Evolutionary conservation across 208 protist genomes (phyloP).

Genomic region (Leishmania arabica): DNA sequence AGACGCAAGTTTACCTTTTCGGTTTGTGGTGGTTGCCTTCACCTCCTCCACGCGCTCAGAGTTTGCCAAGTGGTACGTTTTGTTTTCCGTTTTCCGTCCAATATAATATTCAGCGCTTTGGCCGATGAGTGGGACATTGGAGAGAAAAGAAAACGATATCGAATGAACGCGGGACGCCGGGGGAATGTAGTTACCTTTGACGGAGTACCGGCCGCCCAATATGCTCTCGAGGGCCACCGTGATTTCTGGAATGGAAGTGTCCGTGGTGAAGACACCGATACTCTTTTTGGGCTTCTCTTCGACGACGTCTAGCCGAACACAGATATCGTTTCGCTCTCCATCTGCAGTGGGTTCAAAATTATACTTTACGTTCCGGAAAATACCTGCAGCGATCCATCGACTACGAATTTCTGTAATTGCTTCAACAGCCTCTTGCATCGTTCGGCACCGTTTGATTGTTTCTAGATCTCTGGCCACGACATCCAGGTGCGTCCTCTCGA

Average conservation of each 20-base stretch:
- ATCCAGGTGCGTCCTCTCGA: slow-evolving; percentile 54
- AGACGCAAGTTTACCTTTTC: slow-evolving; percentile 53
- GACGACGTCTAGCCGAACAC: slow-evolving; percentile 73
- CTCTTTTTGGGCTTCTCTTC: slow-evolving; percentile 71
- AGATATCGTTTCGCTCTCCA: slow-evolving; percentile 67
- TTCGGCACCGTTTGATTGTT: slow-evolving; percentile 70
- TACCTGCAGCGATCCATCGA: slow-evolving; percentile 63
- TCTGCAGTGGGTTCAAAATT: slow-evolving; percentile 83
- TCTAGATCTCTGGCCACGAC: slow-evolving; percentile 77
- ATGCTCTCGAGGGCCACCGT: slow-evolving; percentile 75
- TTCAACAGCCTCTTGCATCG: slow-evolving; percentile 53
- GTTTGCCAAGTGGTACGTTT: slow-evolving; percentile 63
- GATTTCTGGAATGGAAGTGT: slow-evolving; percentile 78
- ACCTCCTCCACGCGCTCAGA: slow-evolving; percentile 76
- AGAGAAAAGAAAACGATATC: slow-evolving; percentile 68
- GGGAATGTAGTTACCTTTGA: slow-evolving; percentile 84
- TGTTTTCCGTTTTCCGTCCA: slow-evolving; percentile 62
- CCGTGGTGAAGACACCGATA: slow-evolving; percentile 85
- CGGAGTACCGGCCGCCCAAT: slow-evolving; percentile 71
- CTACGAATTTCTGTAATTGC: slow-evolving; percentile 53
- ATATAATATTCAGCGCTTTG: slow-evolving; percentile 82
- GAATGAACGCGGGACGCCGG: slow-evolving; percentile 78
- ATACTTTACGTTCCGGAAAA: slow-evolving; percentile 80
- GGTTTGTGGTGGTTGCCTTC: slow-evolving; percentile 52
- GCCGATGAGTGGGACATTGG: slow-evolving; percentile 80